Base-by-base conservation (phyloP, 179 eudicot genomes). In the Silene vulgaris region DNA sequence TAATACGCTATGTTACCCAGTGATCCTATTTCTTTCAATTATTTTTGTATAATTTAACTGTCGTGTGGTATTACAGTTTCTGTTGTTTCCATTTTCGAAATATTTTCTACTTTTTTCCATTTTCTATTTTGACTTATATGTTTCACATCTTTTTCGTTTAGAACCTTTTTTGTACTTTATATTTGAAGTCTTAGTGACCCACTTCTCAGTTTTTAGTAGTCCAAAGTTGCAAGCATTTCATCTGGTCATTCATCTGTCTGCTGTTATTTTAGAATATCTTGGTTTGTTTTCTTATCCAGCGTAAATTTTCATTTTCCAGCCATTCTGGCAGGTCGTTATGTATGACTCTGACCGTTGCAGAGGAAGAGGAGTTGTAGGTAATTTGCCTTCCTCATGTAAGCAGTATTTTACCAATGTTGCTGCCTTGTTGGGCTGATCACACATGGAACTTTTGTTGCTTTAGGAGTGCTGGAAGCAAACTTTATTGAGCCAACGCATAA, bases 301-400 rank as follows among this genome's bases (percentile, higher is more conserved):
- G 32, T 69, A 8, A 59, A 57, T 45, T 73, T 77, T 71, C 54
- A 57, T 67, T 14, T 69, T 89, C 84, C 98, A 94, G 97, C 97
- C 98, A 74, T 91, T 91, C 81, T 90, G 93, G 91, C 90, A 82
- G n/a, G 92, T 90, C 75, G 87, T 91, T 48, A 87, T 82, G 83
- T 87, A 73, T 81, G 48, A 70, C 9, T 74, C 76, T 73, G 84
- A 82, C 52, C 52, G 14, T 45, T 45, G 52, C 70, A 91, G 96
- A 90, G 91, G 96, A 82, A 88, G 94, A 82, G 98, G 98, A 9
- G 98, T 94, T 80, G 96, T 94, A 23, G 97, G 98, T 91, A 82
- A 87, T 85, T 35, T 37, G 1, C 66, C 70, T 29, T 17, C 29
- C 4, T 75, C 74, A 71, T 69, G 26, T 77, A 16, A 56, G 40